Evolutionary conservation across 2,329 filamentous ascomycete genomes (phyloP).

Genomic region (Hypoxylon sp.): DNA sequence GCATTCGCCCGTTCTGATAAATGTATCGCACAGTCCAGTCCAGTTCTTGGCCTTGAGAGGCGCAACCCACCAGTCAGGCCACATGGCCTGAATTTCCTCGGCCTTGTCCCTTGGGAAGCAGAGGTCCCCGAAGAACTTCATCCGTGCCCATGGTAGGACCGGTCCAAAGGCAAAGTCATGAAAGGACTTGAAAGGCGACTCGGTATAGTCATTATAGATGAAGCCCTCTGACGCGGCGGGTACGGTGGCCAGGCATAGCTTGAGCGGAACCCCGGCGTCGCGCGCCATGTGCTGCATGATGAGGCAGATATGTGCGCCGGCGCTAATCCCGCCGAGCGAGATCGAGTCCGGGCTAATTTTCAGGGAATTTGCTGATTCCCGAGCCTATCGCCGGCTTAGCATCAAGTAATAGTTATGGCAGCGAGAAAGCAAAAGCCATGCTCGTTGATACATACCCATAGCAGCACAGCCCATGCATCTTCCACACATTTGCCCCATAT

Average conservation of each 20-base stretch:
- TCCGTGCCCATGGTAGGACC: conserved; percentile 47
- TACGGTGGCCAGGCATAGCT: conserved; percentile 47
- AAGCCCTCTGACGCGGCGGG: conserved; percentile 41
- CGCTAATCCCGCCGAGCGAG: conserved; percentile 51
- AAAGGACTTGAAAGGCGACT: conserved; percentile 49
- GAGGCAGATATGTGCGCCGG: conserved; percentile 48
- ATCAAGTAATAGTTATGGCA: not conserved
- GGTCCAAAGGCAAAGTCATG: conserved; percentile 47
- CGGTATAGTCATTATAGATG: conserved; percentile 43
- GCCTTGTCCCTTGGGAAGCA: conserved; percentile 42
- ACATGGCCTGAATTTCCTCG: conserved; percentile 38
- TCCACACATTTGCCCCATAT: conserved; percentile 49
- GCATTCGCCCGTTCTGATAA: conserved; percentile 46
- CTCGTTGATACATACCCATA: conserved; percentile 44
- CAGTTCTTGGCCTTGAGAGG: conserved; percentile 46
- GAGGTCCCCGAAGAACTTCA: conserved; percentile 45
- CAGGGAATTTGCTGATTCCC: conserved; percentile 39
- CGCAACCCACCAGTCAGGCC: conserved; percentile 48
- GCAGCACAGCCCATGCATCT: conserved; percentile 49
- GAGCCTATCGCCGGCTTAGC: conserved; percentile 33
- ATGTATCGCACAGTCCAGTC: conserved; percentile 46
- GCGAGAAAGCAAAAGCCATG: not conserved
- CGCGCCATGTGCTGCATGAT: conserved; percentile 50
- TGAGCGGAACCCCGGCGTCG: conserved; percentile 48
- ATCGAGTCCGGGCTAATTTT: conserved; percentile 47